These are phyloP conservation scores for Colletotrichum paranaense DNA, from an alignment of 2,329 filamentous ascomycete species.

Conservation along the genomic window DNA sequence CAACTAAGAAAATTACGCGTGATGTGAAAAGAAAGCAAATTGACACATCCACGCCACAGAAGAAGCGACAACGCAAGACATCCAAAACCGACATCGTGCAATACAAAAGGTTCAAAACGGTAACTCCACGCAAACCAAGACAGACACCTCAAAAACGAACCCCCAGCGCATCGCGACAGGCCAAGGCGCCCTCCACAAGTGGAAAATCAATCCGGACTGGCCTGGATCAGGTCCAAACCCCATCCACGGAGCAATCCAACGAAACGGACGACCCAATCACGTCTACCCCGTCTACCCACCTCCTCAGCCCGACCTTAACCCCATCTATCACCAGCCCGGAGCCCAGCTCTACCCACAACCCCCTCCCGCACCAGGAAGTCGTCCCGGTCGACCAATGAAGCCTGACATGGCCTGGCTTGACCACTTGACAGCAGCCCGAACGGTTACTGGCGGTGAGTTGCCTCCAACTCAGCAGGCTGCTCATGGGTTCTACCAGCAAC, in stretches of 20 bases:
- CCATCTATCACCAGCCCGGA: neutral
- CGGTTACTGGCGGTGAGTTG: neutral
- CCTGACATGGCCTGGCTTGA: conserved; percentile 27
- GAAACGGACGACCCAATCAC: neutral
- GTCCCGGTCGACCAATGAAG: neutral
- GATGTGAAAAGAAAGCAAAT: conserved; percentile 28
- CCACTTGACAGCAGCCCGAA: neutral
- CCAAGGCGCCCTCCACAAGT: neutral
- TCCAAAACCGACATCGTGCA: conserved; percentile 8
- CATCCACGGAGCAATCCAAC: neutral
- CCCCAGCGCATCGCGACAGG: neutral
- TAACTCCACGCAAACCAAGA: conserved; percentile 5
- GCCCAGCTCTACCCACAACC: neutral
- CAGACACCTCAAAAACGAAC: neutral
- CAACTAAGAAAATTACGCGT: conserved; percentile 10
- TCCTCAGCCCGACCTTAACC: conserved; percentile 1
- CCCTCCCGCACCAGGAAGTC: neutral
- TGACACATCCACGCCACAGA: conserved; percentile 31
- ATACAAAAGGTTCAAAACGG: neutral
- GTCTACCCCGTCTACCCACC: neutral
- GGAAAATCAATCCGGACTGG: neutral
- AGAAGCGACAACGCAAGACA: conserved; percentile 3
- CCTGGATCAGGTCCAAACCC: neutral
- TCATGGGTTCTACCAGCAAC: neutral
- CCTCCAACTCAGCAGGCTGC: neutral